These are phyloP conservation scores for Botrytis paeoniae DNA, from an alignment of 2,329 filamentous ascomycete genomes.

Conservation along the genomic window DNA sequence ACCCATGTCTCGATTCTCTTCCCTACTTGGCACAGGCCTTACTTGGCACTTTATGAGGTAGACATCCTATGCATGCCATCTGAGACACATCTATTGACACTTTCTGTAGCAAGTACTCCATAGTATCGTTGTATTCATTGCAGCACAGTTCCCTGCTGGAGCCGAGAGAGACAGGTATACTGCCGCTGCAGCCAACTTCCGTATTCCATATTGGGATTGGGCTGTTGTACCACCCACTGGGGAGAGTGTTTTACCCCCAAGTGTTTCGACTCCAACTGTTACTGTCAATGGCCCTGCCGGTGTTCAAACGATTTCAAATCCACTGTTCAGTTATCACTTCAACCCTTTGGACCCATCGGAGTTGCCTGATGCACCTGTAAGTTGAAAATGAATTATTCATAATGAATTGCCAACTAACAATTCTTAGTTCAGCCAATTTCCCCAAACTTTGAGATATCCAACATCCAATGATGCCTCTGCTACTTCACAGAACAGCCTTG, in stretches of 20 bases:
- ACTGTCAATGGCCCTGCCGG: conserved; percentile 53
- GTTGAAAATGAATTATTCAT: conserved; percentile 29
- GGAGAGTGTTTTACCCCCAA: conserved; percentile 48
- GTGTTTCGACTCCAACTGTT: conserved; percentile 45
- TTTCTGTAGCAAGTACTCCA: conserved; percentile 52
- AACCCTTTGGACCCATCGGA: conserved; percentile 44
- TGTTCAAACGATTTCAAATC: conserved; percentile 46
- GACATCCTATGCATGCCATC: conserved; percentile 8
- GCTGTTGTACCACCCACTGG: conserved; percentile 46
- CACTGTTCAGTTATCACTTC: conserved; percentile 52
- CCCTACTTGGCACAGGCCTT: conserved; percentile 53
- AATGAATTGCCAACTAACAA: conserved; percentile 2
- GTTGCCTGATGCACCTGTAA: conserved; percentile 58
- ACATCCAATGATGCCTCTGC: conserved; percentile 43
- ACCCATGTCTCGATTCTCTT: conserved; percentile 35
- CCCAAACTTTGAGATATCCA: conserved; percentile 57
- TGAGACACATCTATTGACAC: conserved; percentile 2
- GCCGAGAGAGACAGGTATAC: conserved; percentile 43
- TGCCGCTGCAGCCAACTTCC: conserved; percentile 41
- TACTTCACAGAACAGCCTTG: conserved; percentile 56
- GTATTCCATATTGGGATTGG: conserved; percentile 51
- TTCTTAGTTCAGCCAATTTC: conserved; percentile 55
- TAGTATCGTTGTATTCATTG: conserved; percentile 46
- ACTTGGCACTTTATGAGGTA: conserved; percentile 55
- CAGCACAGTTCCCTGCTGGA: conserved; percentile 35